phyloP scores from a whole-genome alignment of 805 yeast species.

The Lipomyces yamanashiensis region DNA sequence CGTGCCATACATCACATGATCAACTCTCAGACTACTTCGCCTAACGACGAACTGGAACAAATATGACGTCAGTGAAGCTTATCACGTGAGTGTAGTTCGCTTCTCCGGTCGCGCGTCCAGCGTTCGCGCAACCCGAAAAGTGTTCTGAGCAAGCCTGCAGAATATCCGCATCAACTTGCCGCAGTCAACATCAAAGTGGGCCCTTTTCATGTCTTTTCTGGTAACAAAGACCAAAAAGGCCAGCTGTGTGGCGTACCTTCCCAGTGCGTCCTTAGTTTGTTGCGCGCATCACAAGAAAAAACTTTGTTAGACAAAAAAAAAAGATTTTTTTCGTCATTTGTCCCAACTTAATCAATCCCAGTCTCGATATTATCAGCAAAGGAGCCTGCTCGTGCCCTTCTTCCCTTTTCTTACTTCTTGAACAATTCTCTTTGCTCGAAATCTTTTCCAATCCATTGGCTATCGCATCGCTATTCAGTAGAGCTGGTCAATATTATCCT shows the following conservation, averaged over 20 bases:
- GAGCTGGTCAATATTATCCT: no score
- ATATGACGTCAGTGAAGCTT: background rate
- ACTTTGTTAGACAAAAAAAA: background rate
- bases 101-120: no score
- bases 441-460: background rate
- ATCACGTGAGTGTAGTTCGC: background rate
- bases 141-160: no score
- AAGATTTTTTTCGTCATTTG: conserved; percentile 9
- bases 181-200: background rate
- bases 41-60: background rate
- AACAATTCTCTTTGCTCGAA: background rate
- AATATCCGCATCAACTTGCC: no score
- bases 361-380: background rate
- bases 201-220: background rate
- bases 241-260: background rate
- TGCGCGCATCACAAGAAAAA: background rate
- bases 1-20: no score
- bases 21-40: no score
- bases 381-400: background rate
- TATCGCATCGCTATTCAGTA: no score
- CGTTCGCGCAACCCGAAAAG: no score
- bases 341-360: conserved; percentile 2
- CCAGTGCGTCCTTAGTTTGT: background rate
- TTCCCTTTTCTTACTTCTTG: background rate
- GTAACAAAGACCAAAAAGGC: background rate